These are phyloP conservation scores for Tricholoma sp. DNA, from an alignment of 768 basidiomycete genomes.

Conservation along the genomic window DNA sequence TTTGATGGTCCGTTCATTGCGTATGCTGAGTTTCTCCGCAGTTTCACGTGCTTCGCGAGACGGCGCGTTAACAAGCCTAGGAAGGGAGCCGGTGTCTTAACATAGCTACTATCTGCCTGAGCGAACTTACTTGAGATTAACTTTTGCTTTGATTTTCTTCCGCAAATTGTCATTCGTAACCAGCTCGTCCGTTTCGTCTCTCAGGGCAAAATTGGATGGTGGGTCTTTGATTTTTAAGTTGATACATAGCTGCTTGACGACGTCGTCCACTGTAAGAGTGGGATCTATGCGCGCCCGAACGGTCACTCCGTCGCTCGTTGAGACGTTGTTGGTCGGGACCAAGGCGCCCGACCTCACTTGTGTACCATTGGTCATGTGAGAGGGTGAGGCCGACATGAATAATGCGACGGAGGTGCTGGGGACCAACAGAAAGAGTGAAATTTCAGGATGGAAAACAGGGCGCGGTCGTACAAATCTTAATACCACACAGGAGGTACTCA, in stretches of 20 bases:
- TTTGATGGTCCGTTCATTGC: conserved; percentile 57
- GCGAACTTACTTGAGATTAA: conserved; percentile 62
- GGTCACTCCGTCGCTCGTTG: conserved; percentile 66
- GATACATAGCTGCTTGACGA: conserved; percentile 75
- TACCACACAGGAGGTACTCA: background rate
- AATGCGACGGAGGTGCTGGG: background rate
- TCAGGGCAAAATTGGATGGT: conserved; percentile 65
- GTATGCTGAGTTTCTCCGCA: conserved; percentile 57
- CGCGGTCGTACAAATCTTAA: background rate
- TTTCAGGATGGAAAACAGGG: background rate
- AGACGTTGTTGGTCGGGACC: conserved; percentile 81
- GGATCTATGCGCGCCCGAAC: conserved; percentile 85
- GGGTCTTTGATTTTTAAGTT: conserved; percentile 77
- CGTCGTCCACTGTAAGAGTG: conserved; percentile 77
- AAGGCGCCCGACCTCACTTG: conserved; percentile 42
- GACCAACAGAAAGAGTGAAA: background rate
- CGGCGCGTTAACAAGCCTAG: conserved; percentile 76
- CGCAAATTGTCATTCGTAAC: conserved; percentile 85
- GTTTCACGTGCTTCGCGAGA: conserved; percentile 75
- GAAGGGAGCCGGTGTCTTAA: background rate
- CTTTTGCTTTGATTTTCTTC: conserved; percentile 75
- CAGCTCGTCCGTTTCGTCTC: conserved; percentile 78
- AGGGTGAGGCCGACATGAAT: conserved; percentile 15
- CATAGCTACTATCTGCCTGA: background rate
- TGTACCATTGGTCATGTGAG: conserved; percentile 33